phyloP scores from a whole-genome alignment of 495 filamentous ascomycete genomes.

The Xeromyces bisporus region DNA sequence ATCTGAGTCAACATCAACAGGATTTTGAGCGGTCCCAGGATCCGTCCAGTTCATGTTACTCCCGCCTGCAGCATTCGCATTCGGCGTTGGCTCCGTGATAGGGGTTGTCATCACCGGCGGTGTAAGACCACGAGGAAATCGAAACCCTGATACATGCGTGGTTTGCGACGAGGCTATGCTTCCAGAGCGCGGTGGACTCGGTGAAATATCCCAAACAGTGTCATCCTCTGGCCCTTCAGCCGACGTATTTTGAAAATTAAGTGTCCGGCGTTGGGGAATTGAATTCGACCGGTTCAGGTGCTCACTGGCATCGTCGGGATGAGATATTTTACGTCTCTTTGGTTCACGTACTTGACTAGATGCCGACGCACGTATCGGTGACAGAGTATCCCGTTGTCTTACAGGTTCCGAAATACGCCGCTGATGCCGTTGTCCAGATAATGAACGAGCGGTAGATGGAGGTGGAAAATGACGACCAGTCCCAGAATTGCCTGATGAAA shows the following conservation, averaged over 20 bases:
- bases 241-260: conserved; percentile 11
- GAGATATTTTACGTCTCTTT: conserved; percentile 22
- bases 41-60: conserved; percentile 2
- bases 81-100: conserved; percentile 11
- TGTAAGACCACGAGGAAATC: conserved; percentile 22
- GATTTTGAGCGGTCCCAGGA: conserved; percentile 8
- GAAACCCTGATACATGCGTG: conserved; percentile 14
- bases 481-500: conserved; percentile 23
- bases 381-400: background rate
- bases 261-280: conserved; percentile 8
- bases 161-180: conserved; percentile 13
- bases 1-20: conserved; percentile 8
- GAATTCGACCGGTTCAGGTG: conserved; percentile 3
- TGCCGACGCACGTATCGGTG: background rate
- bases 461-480: conserved; percentile 6
- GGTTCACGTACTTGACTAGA: conserved; percentile 1
- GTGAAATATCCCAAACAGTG: conserved; percentile 17
- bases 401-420: background rate
- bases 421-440: conserved; percentile 1
- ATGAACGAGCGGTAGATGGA: conserved; percentile 7
- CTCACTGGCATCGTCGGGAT: conserved; percentile 4
- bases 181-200: conserved; percentile 26
- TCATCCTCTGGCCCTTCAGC: conserved; percentile 1
- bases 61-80: conserved; percentile 2
- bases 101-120: conserved; percentile 18